Evolutionary conservation across 1,139 yeast species (phyloP).

Genomic region (Yamadazyma trypodendri): DNA sequence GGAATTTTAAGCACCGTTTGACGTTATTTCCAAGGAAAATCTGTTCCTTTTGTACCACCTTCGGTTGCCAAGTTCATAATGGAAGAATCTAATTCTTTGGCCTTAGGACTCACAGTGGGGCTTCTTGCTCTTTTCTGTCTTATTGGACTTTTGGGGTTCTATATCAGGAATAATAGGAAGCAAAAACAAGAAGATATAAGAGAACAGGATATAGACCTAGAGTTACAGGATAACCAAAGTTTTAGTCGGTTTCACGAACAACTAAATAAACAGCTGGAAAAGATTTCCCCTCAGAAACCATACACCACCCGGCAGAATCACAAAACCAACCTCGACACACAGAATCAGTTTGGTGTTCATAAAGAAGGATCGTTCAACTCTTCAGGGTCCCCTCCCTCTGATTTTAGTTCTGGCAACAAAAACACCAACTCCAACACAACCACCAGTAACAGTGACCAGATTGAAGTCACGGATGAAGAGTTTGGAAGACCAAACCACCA

Average conservation of each 20-base stretch:
- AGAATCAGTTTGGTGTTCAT: background rate
- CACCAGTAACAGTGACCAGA: slow-evolving; percentile 7
- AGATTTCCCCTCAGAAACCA: background rate
- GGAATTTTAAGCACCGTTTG: too few species aligned
- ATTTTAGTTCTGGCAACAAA: slow-evolving; percentile 2
- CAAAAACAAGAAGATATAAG: slow-evolving; percentile 33
- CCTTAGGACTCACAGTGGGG: slow-evolving; percentile 48
- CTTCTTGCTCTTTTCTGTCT: slow-evolving; percentile 31
- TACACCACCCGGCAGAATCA: background rate
- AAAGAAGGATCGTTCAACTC: slow-evolving; percentile 5
- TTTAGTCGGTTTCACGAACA: slow-evolving; percentile 40
- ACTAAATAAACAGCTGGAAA: slow-evolving; percentile 20
- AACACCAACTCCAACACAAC: slow-evolving; percentile 6
- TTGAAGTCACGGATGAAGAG: slow-evolving; percentile 1
- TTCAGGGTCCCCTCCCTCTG: slow-evolving; percentile 4
- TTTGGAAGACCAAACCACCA: slow-evolving; percentile 8
- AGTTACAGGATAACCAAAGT: slow-evolving; percentile 37
- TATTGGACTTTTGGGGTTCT: slow-evolving; percentile 25
- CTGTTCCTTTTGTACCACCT: background rate
- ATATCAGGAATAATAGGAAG: slow-evolving; percentile 32
- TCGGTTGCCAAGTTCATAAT: slow-evolving; percentile 9
- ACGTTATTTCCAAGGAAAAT: too few species aligned
- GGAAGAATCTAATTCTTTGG: slow-evolving; percentile 23
- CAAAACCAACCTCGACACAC: background rate
- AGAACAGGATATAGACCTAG: slow-evolving; percentile 35